These are phyloP conservation scores for Tulasnella sp. DNA, from an alignment of 768 basidiomycete species.

Conservation along the genomic window DNA sequence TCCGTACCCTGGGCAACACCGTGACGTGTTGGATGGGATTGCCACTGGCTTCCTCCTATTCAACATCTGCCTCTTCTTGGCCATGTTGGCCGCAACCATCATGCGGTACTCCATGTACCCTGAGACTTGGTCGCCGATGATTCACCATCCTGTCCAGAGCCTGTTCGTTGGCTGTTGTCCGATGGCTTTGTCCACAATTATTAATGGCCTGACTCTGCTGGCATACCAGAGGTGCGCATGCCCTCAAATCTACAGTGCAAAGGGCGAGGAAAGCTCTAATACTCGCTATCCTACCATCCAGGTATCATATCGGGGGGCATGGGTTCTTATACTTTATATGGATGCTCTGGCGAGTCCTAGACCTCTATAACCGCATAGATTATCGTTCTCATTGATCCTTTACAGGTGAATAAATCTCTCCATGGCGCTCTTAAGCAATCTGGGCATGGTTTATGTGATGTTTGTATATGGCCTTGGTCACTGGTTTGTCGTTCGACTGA, in stretches of 20 bases:
- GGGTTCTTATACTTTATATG: constrained; percentile 46
- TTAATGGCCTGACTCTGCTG: constrained; percentile 39
- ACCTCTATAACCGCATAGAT: too few species aligned
- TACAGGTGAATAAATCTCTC: constrained; percentile 58
- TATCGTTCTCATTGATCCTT: too few species aligned
- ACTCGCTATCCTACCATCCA: too few species aligned
- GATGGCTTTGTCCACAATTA: constrained; percentile 52
- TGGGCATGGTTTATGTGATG: constrained; percentile 58
- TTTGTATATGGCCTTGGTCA: constrained; percentile 37
- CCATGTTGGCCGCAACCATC: constrained; percentile 37
- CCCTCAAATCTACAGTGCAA: too few species aligned
- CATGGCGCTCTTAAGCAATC: constrained; percentile 47
- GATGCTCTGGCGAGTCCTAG: too few species aligned
- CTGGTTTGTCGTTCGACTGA: too few species aligned
- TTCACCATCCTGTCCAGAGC: constrained; percentile 23
- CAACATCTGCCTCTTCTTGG: constrained; percentile 43
- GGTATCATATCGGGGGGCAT: constrained; percentile 37
- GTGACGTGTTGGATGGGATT: constrained; percentile 31
- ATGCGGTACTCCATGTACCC: constrained; percentile 47
- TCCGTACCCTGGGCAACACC: constrained; percentile 38
- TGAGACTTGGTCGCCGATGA: constrained; percentile 39
- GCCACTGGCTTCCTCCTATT: constrained; percentile 48
- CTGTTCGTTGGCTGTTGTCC: constrained; percentile 30
- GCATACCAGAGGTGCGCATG: constrained; percentile 33
- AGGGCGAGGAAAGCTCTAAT: too few species aligned